Conservation (phyloP, 1,139 yeast genomes). For the Protomyces macrosporus region DNA sequence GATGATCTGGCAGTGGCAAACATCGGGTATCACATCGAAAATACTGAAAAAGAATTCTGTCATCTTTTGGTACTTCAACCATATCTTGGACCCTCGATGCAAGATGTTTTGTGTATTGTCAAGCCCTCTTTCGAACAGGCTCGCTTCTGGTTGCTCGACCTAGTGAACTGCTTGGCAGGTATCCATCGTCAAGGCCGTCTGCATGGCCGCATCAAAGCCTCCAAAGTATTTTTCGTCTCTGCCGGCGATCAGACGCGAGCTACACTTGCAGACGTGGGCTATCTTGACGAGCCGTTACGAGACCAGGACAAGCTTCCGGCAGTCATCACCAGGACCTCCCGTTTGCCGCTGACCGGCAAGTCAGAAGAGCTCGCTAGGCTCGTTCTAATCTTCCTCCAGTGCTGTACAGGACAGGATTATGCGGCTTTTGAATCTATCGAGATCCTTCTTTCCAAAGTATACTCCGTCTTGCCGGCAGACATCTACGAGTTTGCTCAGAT, state of each 20-base stretch:
- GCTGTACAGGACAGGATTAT: slow-evolving; percentile 34
- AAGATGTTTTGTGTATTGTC: slow-evolving; percentile 64
- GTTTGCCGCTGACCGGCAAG: slow-evolving; percentile 48
- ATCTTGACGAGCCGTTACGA: slow-evolving; percentile 41
- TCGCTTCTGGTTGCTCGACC: slow-evolving; percentile 79
- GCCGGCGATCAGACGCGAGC: slow-evolving; percentile 38
- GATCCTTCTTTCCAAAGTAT: background rate
- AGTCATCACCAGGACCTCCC: slow-evolving; percentile 33
- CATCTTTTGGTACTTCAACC: slow-evolving; percentile 64
- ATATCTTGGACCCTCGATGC: slow-evolving; percentile 54
- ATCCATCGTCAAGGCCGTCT: slow-evolving; percentile 74
- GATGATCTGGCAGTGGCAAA: background rate
- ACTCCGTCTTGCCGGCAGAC: background rate
- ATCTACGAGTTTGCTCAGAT: slow-evolving; percentile 26
- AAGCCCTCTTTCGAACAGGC: slow-evolving; percentile 67
- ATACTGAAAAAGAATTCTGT: slow-evolving; percentile 51
- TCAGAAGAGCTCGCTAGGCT: slow-evolving; percentile 92
- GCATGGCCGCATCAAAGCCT: slow-evolving; percentile 63
- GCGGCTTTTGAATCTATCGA: background rate
- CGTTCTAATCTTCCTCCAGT: slow-evolving; percentile 70
- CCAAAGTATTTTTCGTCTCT: slow-evolving; percentile 53
- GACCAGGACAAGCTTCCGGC: background rate
- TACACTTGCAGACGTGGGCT: background rate
- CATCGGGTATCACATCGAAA: slow-evolving; percentile 1
- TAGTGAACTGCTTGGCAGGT: slow-evolving; percentile 76